phyloP scores from a whole-genome alignment of 805 yeast genomes.

The Teunomyces stri region DNA sequence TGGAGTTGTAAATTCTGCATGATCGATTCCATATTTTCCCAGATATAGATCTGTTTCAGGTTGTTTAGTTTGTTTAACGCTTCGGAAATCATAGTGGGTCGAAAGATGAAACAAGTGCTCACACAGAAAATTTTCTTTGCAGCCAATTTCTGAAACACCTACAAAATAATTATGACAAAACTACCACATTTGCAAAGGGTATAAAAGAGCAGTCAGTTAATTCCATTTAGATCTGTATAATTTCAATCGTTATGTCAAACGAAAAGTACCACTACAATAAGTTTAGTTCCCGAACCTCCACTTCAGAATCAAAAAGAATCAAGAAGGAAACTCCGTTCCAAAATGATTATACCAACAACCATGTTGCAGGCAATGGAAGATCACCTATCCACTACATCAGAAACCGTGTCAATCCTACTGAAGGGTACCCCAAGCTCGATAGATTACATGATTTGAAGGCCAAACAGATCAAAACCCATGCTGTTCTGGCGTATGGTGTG shows the following conservation, averaged over 20 bases:
- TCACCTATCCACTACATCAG: constrained; percentile 64
- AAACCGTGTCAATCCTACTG: constrained; percentile 64
- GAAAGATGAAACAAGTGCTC: neutral
- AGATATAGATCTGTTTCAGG: neutral
- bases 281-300: constrained; percentile 12
- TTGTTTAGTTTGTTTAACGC: neutral
- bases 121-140: neutral
- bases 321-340: constrained; percentile 22
- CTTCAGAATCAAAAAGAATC: neutral
- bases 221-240: too few relatives aligned
- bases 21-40: neutral
- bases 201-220: neutral
- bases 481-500: constrained; percentile 66
- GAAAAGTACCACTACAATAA: constrained; percentile 18
- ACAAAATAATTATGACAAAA: neutral
- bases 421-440: constrained; percentile 85
- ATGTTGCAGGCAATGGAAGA: constrained; percentile 54
- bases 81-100: neutral
- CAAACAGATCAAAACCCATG: constrained; percentile 50
- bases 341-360: constrained; percentile 73
- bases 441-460: constrained; percentile 63
- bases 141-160: neutral
- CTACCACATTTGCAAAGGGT: neutral
- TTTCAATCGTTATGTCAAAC: neutral
- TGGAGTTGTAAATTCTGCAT: neutral